These are phyloP conservation scores for Suhomyces canberraensis DNA, from an alignment of 805 yeast species.

Conservation along the genomic window DNA sequence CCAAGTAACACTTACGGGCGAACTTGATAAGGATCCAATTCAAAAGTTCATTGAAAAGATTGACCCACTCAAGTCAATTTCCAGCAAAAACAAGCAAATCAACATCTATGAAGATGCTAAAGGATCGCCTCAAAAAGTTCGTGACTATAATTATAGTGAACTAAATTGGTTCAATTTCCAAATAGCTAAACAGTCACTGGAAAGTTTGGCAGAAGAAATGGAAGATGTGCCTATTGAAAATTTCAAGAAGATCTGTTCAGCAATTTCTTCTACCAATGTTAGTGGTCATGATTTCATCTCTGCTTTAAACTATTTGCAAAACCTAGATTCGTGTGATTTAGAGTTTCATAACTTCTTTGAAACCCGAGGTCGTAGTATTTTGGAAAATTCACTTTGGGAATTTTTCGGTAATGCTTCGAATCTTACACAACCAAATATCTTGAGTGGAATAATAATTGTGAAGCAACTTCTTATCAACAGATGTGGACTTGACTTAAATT, in stretches of 20 bases:
- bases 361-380: slow-evolving; percentile 13
- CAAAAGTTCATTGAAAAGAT: slow-evolving; percentile 37
- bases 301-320: slow-evolving; percentile 16
- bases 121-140: slow-evolving; percentile 35
- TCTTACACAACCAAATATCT: slow-evolving; percentile 10
- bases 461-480: slow-evolving; percentile 35
- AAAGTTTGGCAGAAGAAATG: slow-evolving; percentile 4
- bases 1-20: slow-evolving; percentile 25
- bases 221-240: slow-evolving; percentile 14
- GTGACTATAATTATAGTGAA: slow-evolving; percentile 30
- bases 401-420: slow-evolving; percentile 6
- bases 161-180: slow-evolving; percentile 41
- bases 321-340: slow-evolving; percentile 9
- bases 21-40: slow-evolving; percentile 14
- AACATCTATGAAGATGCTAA: slow-evolving; percentile 38
- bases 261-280: slow-evolving; percentile 7
- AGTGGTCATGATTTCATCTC: slow-evolving; percentile 13
- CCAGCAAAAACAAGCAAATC: slow-evolving; percentile 34
- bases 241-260: slow-evolving; percentile 16
- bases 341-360: slow-evolving; percentile 14
- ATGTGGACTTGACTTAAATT: slow-evolving; percentile 14
- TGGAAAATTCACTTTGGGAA: slow-evolving; percentile 17
- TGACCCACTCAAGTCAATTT: slow-evolving; percentile 39
- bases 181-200: slow-evolving; percentile 22
- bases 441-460: slow-evolving; percentile 33